A percentile compares a stretch with the other conserved stretches of the same genome.
phyloP scores from a whole-genome alignment of 768 basidiomycete genomes.

The Lentinula lateritia region DNA sequence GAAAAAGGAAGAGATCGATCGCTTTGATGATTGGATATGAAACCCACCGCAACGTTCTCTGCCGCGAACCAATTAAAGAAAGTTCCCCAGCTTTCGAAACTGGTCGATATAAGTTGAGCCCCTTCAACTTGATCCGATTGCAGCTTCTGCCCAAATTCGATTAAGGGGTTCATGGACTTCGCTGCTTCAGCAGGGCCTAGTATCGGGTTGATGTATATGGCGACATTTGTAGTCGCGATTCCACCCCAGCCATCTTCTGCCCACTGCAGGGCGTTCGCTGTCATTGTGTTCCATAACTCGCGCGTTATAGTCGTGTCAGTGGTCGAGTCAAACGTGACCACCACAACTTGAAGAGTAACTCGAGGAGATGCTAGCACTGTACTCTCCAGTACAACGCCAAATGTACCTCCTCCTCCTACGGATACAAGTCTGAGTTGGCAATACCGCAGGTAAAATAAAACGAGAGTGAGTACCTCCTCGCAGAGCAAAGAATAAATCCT shows the following conservation, averaged over 20 bases:
- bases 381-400: constrained; percentile 34
- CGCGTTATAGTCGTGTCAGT: constrained; percentile 13
- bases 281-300: constrained; percentile 18
- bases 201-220: constrained; percentile 40
- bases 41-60: constrained; percentile 31
- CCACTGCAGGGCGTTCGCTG: constrained; percentile 19
- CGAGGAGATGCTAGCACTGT: constrained; percentile 17
- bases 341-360: constrained; percentile 16
- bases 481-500: constrained; percentile 51
- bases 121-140: constrained; percentile 9
- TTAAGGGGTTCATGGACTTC: constrained; percentile 34
- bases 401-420: constrained; percentile 41
- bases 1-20: not conserved
- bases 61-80: constrained; percentile 35
- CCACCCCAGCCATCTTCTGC: constrained; percentile 21
- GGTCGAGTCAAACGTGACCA: constrained; percentile 12
- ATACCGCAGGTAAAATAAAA: not conserved
- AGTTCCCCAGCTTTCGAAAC: constrained; percentile 35
- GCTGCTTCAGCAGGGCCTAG: constrained; percentile 29
- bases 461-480: constrained; percentile 27
- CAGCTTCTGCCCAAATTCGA: constrained; percentile 23
- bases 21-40: not conserved
- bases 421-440: not conserved
- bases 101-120: constrained; percentile 23
- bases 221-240: constrained; percentile 14